phyloP scores from a whole-genome alignment of 1,284 basidiomycete species.

The Bothia castanella region DNA sequence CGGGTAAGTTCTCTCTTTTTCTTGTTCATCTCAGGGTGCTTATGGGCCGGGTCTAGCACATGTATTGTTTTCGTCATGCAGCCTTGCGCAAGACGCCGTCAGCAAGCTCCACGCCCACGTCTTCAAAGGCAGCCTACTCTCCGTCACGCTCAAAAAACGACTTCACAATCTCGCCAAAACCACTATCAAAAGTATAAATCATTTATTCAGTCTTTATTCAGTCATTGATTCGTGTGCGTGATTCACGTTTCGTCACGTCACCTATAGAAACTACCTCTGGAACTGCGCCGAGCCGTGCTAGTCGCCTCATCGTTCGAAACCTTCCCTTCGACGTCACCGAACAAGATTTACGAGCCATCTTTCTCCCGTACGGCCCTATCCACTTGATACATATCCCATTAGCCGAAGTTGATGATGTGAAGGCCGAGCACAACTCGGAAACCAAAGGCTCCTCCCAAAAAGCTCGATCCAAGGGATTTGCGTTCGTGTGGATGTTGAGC shows the following conservation, averaged over 20 bases:
- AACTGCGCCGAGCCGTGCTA: conserved; percentile 53
- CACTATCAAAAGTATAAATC: conserved; percentile 29
- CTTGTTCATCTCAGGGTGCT: conserved; percentile 14
- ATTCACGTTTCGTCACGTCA: conserved; percentile 21
- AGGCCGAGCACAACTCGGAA: conserved; percentile 28
- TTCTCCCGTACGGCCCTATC: conserved; percentile 87
- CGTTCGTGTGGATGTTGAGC: conserved; percentile 93
- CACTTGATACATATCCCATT: conserved; percentile 81
- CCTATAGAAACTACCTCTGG: conserved; percentile 21
- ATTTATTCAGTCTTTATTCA: neutral
- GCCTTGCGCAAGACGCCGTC: conserved; percentile 69
- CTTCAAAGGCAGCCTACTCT: conserved; percentile 86
- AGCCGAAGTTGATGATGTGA: conserved; percentile 22
- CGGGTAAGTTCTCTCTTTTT: conserved; percentile 25
- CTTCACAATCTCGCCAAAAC: conserved; percentile 65
- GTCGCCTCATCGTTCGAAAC: conserved; percentile 89
- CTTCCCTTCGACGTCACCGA: conserved; percentile 80
- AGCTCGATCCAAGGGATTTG: conserved; percentile 75
- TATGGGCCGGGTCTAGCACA: conserved; percentile 49
- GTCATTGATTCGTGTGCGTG: neutral
- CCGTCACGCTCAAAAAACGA: conserved; percentile 88
- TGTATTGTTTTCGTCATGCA: conserved; percentile 72
- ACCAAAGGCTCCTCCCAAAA: conserved; percentile 21
- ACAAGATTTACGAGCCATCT: conserved; percentile 83
- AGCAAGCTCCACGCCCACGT: conserved; percentile 89